Evolutionary conservation across 176 grass and related monocot species (phyloP), one percentile per base, ranked within the genome.

Genomic region (Pontederia paniculata): DNA sequence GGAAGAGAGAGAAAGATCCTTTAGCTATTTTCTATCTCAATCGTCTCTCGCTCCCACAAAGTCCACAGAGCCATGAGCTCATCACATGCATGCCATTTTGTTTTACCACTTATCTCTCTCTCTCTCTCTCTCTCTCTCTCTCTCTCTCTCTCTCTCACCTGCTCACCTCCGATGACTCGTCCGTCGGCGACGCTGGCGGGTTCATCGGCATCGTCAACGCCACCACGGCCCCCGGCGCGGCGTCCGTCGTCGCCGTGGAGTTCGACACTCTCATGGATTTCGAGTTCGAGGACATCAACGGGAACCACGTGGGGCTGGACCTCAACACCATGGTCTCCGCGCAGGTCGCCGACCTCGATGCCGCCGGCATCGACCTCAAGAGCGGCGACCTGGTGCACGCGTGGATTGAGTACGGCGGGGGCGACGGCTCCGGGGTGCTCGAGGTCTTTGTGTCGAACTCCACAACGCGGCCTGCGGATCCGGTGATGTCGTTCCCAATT

Each of bases 211-310:
- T 98, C 17, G 1, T 83, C 18, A 68, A 46, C 44, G 50, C 56
- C 13, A 58, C 77, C 37, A 16, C 58, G 16, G 12, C 54, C 15
- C 10, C 63, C 0, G 53, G 44, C 8, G 11, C 62, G 9, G 49
- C 64, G n/a, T 43, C 64, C 23, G 23, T 70, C 61, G 70, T 89
- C 53, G 87, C 93, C 1, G 87, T 98, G 45, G 93, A 98, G 76
- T 98, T 98, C 22, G 93, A 98, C 31, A 98, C 93, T 3, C 65
- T 77, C 45, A 75, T 88, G 93, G 93, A 98, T 54, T 57, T 65
- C 0, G 77, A 88, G 73, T 98, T 98, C 48, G 80, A 70, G 14
- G 93, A 98, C 66, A 41, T 82, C 9, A 98, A 78, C 51, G 80
- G 65, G 2, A 98, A 98, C 71, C 93, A 98, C 45, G 83, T 98